Conservation (phyloP, 2,329 filamentous ascomycete species). For the Graphilbum sp. region DNA sequence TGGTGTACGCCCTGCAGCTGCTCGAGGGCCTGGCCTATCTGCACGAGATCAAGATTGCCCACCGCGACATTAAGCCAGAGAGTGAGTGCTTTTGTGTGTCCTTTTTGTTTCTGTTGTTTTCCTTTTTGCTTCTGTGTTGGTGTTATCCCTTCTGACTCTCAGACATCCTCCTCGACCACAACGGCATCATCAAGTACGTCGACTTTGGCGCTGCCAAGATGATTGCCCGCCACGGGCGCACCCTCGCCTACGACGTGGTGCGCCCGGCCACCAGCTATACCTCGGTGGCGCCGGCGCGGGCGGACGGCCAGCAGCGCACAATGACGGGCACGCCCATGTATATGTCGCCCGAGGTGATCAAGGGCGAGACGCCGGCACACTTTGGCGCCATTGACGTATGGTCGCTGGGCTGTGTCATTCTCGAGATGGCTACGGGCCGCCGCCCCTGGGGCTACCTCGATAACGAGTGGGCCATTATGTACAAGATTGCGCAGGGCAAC, state of each 20-base stretch:
- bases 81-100: conserved; percentile 39
- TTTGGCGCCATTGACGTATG: conserved; percentile 86
- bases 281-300: not conserved
- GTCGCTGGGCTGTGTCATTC: conserved; percentile 90
- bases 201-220: conserved; percentile 97
- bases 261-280: not conserved
- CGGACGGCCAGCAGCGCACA: conserved; percentile 37
- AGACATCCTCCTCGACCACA: conserved; percentile 93
- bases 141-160: conserved; percentile 2
- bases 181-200: conserved; percentile 97
- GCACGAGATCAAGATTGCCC: conserved; percentile 79
- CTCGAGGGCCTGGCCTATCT: conserved; percentile 88
- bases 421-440: conserved; percentile 93
- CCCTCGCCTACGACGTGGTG: conserved; percentile 50
- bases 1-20: conserved; percentile 89
- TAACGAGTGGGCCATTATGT: conserved; percentile 99
- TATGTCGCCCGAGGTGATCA: conserved; percentile 98
- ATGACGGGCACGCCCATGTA: conserved; percentile 99
- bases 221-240: conserved; percentile 85
- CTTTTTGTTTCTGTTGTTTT: not conserved
- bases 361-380: conserved; percentile 64
- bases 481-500: conserved; percentile 96
- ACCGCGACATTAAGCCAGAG: conserved; percentile 96
- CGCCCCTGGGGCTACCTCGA: conserved; percentile 91
- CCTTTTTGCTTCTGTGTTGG: not conserved